Percentiles rank a stretch among this genome's conserved stretches.
Conservation (phyloP, 768 basidiomycete genomes). For the Collybia sp. region DNA sequence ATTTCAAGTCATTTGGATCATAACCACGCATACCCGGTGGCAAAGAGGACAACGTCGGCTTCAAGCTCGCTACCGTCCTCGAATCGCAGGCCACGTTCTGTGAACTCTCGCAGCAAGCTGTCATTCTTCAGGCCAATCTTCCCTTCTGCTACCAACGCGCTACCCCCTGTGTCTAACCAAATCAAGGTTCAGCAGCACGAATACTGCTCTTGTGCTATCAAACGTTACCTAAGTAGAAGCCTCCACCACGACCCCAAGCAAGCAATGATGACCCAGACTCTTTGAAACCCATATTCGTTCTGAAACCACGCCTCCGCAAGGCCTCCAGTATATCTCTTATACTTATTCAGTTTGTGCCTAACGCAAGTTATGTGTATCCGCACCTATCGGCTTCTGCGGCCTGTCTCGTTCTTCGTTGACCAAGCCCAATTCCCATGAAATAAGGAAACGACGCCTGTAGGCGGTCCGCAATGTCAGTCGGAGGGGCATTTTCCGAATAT, state of each 20-base stretch:
- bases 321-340: not conserved
- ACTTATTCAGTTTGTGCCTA: constrained; percentile 43
- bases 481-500: not conserved
- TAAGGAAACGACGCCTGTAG: not conserved
- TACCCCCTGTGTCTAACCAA: constrained; percentile 44
- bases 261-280: not conserved
- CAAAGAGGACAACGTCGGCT: constrained; percentile 46
- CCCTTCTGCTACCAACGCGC: constrained; percentile 53
- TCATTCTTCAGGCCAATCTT: constrained; percentile 67
- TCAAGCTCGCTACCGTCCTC: constrained; percentile 37
- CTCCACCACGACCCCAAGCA: not conserved
- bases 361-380: constrained; percentile 34
- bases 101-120: constrained; percentile 36
- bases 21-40: constrained; percentile 31
- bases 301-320: not conserved
- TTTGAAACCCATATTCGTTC: not conserved
- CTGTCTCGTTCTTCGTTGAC: not conserved
- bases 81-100: constrained; percentile 34
- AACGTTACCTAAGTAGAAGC: not conserved
- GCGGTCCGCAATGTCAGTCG: not conserved
- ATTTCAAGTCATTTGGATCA: too few relatives aligned
- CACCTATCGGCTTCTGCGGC: not conserved
- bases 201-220: too few relatives aligned
- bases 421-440: not conserved
- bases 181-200: not conserved